Evolutionary conservation across 2,329 filamentous ascomycete species (phyloP).

Genomic region (Tolypocladium ophioglossoides): DNA sequence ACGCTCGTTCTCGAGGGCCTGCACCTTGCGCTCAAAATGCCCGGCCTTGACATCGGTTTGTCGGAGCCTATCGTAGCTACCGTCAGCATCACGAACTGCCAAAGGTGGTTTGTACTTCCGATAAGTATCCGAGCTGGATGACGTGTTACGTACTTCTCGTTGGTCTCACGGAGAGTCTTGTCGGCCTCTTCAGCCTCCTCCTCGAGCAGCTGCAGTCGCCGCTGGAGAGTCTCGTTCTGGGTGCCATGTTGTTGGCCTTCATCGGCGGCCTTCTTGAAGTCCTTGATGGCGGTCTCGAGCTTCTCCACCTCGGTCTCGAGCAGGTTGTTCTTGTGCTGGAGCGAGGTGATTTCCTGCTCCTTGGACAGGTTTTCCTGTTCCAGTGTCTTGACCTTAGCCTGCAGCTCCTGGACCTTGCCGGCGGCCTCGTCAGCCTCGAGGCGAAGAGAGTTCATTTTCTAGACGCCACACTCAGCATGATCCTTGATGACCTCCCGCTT

Average conservation of each 20-base stretch:
- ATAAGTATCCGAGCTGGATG: not conserved
- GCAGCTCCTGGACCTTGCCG: slow-evolving; percentile 76
- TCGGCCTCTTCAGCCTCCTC: slow-evolving; percentile 96
- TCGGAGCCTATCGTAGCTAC: slow-evolving; percentile 58
- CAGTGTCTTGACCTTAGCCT: slow-evolving; percentile 74
- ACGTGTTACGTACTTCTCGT: slow-evolving; percentile 75
- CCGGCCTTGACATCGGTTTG: slow-evolving; percentile 99
- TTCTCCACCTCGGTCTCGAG: slow-evolving; percentile 90
- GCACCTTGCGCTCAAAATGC: slow-evolving; percentile 98
- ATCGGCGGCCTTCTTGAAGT: slow-evolving; percentile 77
- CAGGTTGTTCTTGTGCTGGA: slow-evolving; percentile 88
- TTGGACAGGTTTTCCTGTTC: slow-evolving; percentile 94
- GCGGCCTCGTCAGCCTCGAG: slow-evolving; percentile 82
- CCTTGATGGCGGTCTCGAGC: slow-evolving; percentile 72
- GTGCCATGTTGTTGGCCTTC: slow-evolving; percentile 74
- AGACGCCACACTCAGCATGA: slow-evolving; percentile 7
- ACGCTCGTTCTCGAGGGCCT: slow-evolving; percentile 83
- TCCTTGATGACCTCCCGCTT: not conserved
- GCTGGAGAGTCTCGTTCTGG: slow-evolving; percentile 84
- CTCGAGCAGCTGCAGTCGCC: slow-evolving; percentile 90
- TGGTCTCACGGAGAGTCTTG: slow-evolving; percentile 91
- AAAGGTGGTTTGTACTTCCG: not conserved
- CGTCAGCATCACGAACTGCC: slow-evolving; percentile 6
- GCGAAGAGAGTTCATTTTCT: slow-evolving; percentile 96
- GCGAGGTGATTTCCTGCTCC: slow-evolving; percentile 95